Conservation (phyloP, 2,329 filamentous ascomycete genomes). For the Curvularia sp. region DNA sequence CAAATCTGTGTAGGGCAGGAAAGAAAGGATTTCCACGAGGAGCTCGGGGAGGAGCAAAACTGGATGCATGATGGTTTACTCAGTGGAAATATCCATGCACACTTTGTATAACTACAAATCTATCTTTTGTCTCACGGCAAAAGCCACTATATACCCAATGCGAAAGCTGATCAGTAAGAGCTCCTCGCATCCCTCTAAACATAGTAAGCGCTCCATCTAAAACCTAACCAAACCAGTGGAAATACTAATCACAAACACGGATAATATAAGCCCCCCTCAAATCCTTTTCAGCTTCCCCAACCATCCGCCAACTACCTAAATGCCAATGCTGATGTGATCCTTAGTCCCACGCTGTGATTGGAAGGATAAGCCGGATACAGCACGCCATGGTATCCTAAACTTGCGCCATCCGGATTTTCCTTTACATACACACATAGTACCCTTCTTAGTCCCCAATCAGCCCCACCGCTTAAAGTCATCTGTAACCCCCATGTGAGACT, state of each 20-base stretch:
- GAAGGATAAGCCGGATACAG: neutral
- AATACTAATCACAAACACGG: neutral
- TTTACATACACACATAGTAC: too few relatives aligned
- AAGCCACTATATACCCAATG: neutral
- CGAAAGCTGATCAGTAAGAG: neutral
- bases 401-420: neutral
- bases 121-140: neutral
- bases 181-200: neutral
- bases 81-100: neutral
- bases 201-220: neutral
- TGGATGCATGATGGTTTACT: conserved; percentile 17
- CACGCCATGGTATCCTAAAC: neutral
- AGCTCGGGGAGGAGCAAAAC: conserved; percentile 26
- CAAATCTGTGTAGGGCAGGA: conserved; percentile 12
- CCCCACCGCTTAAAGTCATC: too few relatives aligned
- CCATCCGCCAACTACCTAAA: neutral
- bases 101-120: neutral
- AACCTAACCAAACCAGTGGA: neutral
- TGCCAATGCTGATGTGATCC: neutral
- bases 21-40: conserved; percentile 19
- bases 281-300: neutral
- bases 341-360: neutral
- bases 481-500: neutral
- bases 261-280: neutral
- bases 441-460: too few relatives aligned